Percentiles rank a stretch among this genome's conserved stretches.
Conservation (phyloP, 192 early-diverging fungal genomes). For the Coemansia sp. region DNA sequence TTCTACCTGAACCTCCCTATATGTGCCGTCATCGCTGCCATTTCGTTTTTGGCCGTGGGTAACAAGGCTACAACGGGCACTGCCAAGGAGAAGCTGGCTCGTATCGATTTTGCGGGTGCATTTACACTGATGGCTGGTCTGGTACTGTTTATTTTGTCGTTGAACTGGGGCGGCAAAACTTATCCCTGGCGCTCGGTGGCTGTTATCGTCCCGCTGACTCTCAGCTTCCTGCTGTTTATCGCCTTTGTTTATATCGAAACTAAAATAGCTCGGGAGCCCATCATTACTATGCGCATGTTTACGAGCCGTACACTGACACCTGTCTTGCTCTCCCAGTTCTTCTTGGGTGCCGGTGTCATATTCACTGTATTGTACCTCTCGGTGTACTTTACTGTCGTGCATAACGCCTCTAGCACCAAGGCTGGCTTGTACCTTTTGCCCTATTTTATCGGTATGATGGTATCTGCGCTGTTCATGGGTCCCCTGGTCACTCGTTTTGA, state of each 20-base stretch:
- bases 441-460: conserved; percentile 36
- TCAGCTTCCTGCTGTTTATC: conserved; percentile 56
- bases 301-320: conserved; percentile 23
- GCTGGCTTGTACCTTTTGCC: conserved; percentile 36
- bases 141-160: conserved; percentile 66
- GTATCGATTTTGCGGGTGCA: conserved; percentile 70
- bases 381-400: conserved; percentile 36
- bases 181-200: conserved; percentile 67
- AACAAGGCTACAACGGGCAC: conserved; percentile 16
- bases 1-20: conserved; percentile 65
- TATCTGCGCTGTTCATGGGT: conserved; percentile 25
- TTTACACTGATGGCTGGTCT: conserved; percentile 59
- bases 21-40: conserved; percentile 42
- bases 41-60: conserved; percentile 27
- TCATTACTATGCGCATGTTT: conserved; percentile 65
- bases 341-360: conserved; percentile 33
- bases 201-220: conserved; percentile 49
- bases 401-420: conserved; percentile 20
- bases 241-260: conserved; percentile 67
- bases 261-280: conserved; percentile 66
- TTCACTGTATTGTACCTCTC: conserved; percentile 38
- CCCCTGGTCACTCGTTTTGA: conserved; percentile 26
- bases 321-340: conserved; percentile 26
- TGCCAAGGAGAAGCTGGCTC: conserved; percentile 55
- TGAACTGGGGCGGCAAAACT: conserved; percentile 75